phyloP scores from a whole-genome alignment of 2,329 filamentous ascomycete genomes.

The Neopestalotiopsis clavispora region DNA sequence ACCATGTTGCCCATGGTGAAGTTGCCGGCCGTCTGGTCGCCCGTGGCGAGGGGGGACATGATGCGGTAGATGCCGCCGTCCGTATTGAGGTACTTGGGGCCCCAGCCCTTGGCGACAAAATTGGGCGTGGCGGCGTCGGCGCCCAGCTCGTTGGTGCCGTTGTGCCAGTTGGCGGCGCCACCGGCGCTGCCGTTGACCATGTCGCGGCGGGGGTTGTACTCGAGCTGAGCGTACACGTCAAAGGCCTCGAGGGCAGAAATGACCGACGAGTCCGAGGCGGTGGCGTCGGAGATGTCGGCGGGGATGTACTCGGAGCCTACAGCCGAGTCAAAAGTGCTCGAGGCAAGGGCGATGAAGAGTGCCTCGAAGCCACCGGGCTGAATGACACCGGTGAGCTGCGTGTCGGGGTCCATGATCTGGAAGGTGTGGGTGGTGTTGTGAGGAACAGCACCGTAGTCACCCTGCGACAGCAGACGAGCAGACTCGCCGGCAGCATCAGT shows the following conservation, averaged over 20 bases:
- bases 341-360: constrained; percentile 43
- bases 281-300: constrained; percentile 25
- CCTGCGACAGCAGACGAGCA: constrained; percentile 44
- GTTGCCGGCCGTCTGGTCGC: constrained; percentile 38
- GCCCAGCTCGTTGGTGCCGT: constrained; percentile 39
- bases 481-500: constrained; percentile 35
- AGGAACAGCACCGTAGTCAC: constrained; percentile 51
- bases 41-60: constrained; percentile 47
- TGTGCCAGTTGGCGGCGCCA: constrained; percentile 43
- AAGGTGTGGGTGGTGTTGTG: constrained; percentile 53
- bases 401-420: constrained; percentile 51
- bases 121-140: constrained; percentile 38
- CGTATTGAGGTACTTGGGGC: constrained; percentile 48
- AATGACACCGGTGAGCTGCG: constrained; percentile 50
- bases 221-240: constrained; percentile 48
- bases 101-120: constrained; percentile 50
- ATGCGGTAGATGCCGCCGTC: constrained; percentile 44
- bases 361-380: constrained; percentile 53
- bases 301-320: constrained; percentile 15
- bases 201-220: constrained; percentile 44
- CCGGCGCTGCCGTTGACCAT: constrained; percentile 44
- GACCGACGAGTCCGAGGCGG: constrained; percentile 32
- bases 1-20: constrained; percentile 11
- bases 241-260: constrained; percentile 43
- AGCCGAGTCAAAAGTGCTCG: constrained; percentile 17